phyloP scores from a whole-genome alignment of 1,284 basidiomycete species.

The Phaffia rhodozyma region DNA sequence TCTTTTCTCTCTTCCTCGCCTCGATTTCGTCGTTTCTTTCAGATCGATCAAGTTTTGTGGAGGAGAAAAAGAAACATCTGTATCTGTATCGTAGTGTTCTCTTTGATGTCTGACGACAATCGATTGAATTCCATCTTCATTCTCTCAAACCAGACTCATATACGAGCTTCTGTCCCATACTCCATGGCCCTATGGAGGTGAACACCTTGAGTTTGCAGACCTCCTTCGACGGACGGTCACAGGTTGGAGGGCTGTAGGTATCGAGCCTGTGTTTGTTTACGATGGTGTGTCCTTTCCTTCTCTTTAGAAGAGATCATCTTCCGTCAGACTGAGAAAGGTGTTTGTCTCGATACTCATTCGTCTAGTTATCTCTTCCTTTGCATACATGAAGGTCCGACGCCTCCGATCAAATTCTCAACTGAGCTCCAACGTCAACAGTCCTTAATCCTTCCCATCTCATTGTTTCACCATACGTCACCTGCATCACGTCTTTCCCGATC shows the following conservation, averaged over 20 bases:
- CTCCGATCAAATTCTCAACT: constrained; percentile 61
- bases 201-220: constrained; percentile 51
- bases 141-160: constrained; percentile 50
- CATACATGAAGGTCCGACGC: constrained; percentile 48
- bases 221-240: constrained; percentile 46
- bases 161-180: constrained; percentile 56
- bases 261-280: constrained; percentile 74
- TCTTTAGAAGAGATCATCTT: background rate
- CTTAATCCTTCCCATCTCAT: constrained; percentile 47
- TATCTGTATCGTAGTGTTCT: background rate
- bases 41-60: too few relatives aligned
- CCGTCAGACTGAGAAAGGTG: background rate
- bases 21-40: background rate
- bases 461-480: constrained; percentile 74
- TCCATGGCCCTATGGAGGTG: constrained; percentile 77
- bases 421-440: constrained; percentile 49
- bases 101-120: constrained; percentile 17
- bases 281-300: constrained; percentile 49
- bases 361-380: constrained; percentile 13
- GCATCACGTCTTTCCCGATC: constrained; percentile 54
- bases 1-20: background rate
- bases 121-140: constrained; percentile 16
- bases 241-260: constrained; percentile 59
- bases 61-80: background rate
- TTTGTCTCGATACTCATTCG: background rate